Base-by-base conservation (phyloP, 2,329 filamentous ascomycete species). In the Cercospora zeae-maydis region DNA sequence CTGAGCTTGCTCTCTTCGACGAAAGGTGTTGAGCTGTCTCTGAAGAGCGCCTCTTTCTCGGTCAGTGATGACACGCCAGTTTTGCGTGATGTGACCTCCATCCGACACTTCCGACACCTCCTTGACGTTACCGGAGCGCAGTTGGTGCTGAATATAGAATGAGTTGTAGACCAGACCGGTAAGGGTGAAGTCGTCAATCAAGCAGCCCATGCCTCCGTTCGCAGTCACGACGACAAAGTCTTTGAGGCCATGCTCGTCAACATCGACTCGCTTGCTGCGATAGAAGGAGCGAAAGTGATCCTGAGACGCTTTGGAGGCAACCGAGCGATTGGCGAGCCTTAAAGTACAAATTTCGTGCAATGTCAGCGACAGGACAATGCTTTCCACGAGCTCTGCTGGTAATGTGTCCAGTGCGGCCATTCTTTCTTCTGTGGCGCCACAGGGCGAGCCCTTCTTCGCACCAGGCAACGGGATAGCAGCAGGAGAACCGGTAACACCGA, bases 331-430 rank as follows among this genome's bases (percentile, higher is more conserved):
- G 30, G 36, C 53, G n/a, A 62, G 42, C n/a, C 59, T 42, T 4
- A 62, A 45, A 19, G 59, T 39, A 58, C 53, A 62, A 13, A 62
- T 62, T 16, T 59, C 57, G 45, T 53, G 45, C 7, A 59, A 30
- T 7, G 57, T 52, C 19, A 59, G n/a, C 6, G 9, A 31, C 7
- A 16, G 30, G 7, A 59, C 47, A 34, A 59, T 30, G 34, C 39
- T n/a, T 19, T 52, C 57, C 14, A 89, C 77, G 13, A 89, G 73
- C 77, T 89, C 87, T 10, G 83, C 74, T 0, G 86, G 86, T 13
- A 73, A 64, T 4, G 64, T 45, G 19, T 59, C 57, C 30, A 59
- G 34, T 21, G 14, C 16, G 16, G 57, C 45, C 31, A 59, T 59
- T 10, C 27, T 52, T 14, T 13, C 16, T 21, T 16, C 30, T 16